Evolutionary conservation across 1,139 yeast genomes (phyloP).

Genomic region (Yamadazyma conglobata): DNA sequence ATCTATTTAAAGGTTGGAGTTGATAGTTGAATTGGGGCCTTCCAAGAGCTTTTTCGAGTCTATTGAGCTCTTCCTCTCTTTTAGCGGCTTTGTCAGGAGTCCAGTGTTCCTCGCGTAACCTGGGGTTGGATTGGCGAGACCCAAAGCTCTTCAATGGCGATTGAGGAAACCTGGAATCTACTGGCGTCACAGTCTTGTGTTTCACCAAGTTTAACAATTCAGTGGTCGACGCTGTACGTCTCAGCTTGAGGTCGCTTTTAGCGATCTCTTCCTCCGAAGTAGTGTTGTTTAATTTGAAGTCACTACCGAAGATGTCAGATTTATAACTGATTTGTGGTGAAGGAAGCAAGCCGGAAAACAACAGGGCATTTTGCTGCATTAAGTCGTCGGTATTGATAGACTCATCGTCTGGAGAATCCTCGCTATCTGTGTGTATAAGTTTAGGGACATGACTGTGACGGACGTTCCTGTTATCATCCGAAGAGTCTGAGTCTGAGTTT

Average conservation of each 20-base stretch:
- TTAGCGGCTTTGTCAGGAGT: conserved; percentile 7
- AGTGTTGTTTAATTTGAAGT: conserved; percentile 13
- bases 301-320: conserved; percentile 28
- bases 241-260: conserved; percentile 12
- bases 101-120: too few relatives aligned
- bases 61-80: conserved; percentile 15
- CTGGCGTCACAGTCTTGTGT: conserved; percentile 11
- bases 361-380: conserved; percentile 30
- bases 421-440: conserved; percentile 19
- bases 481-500: conserved; percentile 3
- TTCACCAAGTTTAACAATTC: conserved; percentile 15
- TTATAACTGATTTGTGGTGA: conserved; percentile 40
- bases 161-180: conserved; percentile 5
- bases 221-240: conserved; percentile 17
- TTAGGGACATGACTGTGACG: conserved; percentile 17
- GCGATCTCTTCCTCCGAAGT: conserved; percentile 8
- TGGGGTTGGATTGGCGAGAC: not conserved
- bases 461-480: conserved; percentile 7
- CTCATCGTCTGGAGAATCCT: conserved; percentile 16
- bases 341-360: conserved; percentile 33
- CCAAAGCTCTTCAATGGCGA: conserved; percentile 5
- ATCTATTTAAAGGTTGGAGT: conserved; percentile 31
- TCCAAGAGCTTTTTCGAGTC: conserved; percentile 8
- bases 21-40: conserved; percentile 18
- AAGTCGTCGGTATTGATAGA: conserved; percentile 31